These are phyloP conservation scores for Calocera viscosa DNA, from an alignment of 768 basidiomycete genomes.

Conservation along the genomic window DNA sequence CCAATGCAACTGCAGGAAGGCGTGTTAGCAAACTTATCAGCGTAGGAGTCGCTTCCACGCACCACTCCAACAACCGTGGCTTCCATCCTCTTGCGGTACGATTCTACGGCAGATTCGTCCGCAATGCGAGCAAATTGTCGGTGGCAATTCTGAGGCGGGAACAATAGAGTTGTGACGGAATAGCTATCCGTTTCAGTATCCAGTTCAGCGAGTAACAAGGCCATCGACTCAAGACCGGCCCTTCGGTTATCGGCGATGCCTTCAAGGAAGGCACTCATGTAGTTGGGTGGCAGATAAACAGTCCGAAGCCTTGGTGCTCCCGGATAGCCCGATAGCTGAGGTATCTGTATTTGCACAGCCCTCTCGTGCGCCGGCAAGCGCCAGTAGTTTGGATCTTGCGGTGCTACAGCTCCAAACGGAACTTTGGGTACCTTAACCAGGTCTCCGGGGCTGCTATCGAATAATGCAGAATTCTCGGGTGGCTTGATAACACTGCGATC, in stretches of 20 bases:
- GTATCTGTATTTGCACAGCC: not conserved
- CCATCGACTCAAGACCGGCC: not conserved
- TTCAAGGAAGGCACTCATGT: not conserved
- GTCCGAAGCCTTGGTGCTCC: not conserved
- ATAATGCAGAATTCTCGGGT: not conserved
- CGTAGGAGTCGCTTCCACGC: not conserved
- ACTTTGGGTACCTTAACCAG: not conserved
- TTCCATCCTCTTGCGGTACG: not conserved
- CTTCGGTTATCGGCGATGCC: not conserved
- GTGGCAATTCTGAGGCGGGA: not conserved
- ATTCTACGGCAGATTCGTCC: not conserved
- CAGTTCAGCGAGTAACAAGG: not conserved
- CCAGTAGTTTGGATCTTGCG: constrained; percentile 6
- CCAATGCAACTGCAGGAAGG: not conserved
- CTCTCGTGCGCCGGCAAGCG: not conserved
- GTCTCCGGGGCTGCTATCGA: not conserved
- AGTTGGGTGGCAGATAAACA: constrained; percentile 1
- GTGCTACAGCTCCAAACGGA: not conserved
- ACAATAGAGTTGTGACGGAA: not conserved
- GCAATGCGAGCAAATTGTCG: not conserved
- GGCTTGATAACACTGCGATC: not conserved
- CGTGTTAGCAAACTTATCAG: not conserved
- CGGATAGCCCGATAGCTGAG: not conserved
- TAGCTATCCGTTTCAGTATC: not conserved
- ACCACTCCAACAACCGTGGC: not conserved